phyloP scores from a whole-genome alignment of 2,329 filamentous ascomycete genomes.

The Pseudocercospora musae region DNA sequence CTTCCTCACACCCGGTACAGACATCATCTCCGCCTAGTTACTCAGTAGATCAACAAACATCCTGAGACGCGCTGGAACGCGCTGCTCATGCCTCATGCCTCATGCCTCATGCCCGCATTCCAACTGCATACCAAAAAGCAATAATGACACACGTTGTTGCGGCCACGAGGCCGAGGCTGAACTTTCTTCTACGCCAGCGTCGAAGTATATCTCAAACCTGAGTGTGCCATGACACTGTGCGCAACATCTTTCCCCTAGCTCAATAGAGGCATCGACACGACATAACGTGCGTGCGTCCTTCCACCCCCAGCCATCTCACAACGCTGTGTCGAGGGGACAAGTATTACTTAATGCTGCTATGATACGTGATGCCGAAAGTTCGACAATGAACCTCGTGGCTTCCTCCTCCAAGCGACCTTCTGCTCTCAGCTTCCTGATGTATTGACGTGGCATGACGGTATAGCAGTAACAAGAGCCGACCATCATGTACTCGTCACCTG shows the following conservation, averaged over 20 bases:
- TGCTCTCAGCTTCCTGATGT: not conserved
- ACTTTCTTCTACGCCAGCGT: too few species aligned
- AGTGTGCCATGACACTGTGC: not conserved
- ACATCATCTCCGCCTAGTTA: not conserved
- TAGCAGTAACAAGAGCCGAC: not conserved
- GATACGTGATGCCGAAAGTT: not conserved
- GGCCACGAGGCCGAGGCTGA: not conserved
- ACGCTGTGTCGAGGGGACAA: not conserved
- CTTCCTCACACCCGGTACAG: not conserved
- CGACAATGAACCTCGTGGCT: not conserved
- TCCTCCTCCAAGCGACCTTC: not conserved
- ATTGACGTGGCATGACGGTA: not conserved
- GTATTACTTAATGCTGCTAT: not conserved
- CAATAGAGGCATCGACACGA: not conserved
- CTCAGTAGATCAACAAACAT: too few species aligned
- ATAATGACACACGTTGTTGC: not conserved
- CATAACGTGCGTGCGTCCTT: not conserved
- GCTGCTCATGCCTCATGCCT: too few species aligned
- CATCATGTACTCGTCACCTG: not conserved
- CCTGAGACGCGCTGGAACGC: constrained; percentile 5
- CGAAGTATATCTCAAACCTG: constrained; percentile 1
- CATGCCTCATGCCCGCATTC: constrained; percentile 3
- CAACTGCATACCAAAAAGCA: not conserved
- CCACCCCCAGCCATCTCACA: not conserved
- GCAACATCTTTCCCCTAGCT: not conserved